Conservation (phyloP, 2,329 filamentous ascomycete species). For the Colletotrichum sp. region DNA sequence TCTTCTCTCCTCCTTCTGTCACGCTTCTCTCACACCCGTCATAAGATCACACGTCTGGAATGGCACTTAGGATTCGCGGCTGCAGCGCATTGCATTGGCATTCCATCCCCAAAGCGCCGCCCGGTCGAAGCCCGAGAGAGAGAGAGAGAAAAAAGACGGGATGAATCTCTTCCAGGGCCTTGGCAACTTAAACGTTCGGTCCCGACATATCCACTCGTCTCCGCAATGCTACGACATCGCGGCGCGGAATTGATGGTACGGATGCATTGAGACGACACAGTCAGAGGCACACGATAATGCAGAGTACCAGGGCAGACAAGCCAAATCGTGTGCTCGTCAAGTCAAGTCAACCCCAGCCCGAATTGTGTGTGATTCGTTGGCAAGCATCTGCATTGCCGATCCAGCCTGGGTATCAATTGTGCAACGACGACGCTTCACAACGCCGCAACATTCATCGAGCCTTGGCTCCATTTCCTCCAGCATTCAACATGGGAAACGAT, state of each 20-base stretch:
- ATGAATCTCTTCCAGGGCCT: slow-evolving; percentile 11
- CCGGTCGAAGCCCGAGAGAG: not conserved
- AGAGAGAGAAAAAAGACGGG: slow-evolving; percentile 3
- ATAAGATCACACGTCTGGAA: not conserved
- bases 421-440: not conserved
- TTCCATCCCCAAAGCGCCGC: slow-evolving; percentile 7
- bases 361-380: not conserved
- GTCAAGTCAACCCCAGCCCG: not conserved
- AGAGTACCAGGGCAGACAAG: not conserved
- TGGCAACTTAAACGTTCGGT: slow-evolving; percentile 11
- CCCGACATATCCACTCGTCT: slow-evolving; percentile 14
- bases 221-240: not conserved
- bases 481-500: not conserved
- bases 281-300: not conserved
- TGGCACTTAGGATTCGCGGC: not conserved
- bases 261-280: not conserved
- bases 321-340: not conserved
- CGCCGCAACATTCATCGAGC: not conserved
- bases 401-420: not conserved
- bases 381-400: not conserved
- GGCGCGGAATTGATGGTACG: not conserved
- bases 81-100: not conserved
- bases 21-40: not conserved
- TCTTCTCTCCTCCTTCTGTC: not conserved
- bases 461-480: not conserved